Evolutionary conservation across 2,329 filamentous ascomycete genomes (phyloP).

Genomic region (Talaromyces sp.): DNA sequence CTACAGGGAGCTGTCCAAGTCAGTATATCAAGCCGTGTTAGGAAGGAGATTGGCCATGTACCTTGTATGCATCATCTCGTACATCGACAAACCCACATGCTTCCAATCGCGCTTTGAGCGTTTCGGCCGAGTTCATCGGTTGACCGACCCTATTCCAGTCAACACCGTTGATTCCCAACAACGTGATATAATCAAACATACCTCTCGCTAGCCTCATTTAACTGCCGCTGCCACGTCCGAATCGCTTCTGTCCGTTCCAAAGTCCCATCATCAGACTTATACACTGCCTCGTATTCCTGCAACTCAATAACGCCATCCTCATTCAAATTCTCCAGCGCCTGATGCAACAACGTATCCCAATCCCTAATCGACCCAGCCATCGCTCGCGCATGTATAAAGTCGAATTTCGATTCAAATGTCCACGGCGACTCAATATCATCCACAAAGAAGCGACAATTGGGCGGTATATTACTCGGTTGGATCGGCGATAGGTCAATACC

Average conservation of each 20-base stretch:
- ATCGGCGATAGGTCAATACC: slow-evolving; percentile 27
- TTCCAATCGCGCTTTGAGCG: slow-evolving; percentile 14
- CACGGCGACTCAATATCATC: slow-evolving; percentile 32
- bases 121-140: slow-evolving; percentile 13
- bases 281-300: slow-evolving; percentile 28
- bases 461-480: slow-evolving; percentile 22
- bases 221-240: slow-evolving; percentile 13
- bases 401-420: slow-evolving; percentile 29
- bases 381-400: slow-evolving; percentile 31
- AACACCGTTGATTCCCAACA: background rate
- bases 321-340: slow-evolving; percentile 29
- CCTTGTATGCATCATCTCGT: slow-evolving; percentile 20
- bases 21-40: too few species aligned
- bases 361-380: slow-evolving; percentile 31
- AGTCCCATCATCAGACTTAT: slow-evolving; percentile 19
- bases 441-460: slow-evolving; percentile 24
- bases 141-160: slow-evolving; percentile 13
- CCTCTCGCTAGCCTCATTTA: slow-evolving; percentile 19
- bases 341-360: slow-evolving; percentile 29
- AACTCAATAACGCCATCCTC: slow-evolving; percentile 34
- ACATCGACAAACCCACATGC: slow-evolving; percentile 16
- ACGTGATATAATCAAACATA: background rate
- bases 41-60: too few species aligned
- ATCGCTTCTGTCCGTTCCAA: slow-evolving; percentile 13
- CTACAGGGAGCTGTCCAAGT: slow-evolving; percentile 22